Evolutionary conservation across 2,329 filamentous ascomycete genomes (phyloP).

Genomic region (Sordariomycetes sp.): DNA sequence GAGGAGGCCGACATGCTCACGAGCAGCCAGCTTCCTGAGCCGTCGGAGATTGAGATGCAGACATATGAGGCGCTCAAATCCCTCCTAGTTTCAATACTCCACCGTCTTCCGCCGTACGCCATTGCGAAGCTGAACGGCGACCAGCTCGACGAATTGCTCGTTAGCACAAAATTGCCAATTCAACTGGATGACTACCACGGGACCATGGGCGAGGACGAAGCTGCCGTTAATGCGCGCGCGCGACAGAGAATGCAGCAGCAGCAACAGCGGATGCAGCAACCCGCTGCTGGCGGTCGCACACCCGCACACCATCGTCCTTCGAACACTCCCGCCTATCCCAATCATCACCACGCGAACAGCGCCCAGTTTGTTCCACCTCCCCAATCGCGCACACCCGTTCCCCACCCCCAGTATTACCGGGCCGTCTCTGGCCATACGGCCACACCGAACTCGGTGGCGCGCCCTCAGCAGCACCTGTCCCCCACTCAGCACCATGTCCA

Average conservation of each 20-base stretch:
- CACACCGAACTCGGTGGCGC: not conserved
- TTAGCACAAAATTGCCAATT: conserved; percentile 66
- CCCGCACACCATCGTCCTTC: conserved; percentile 18
- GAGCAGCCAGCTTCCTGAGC: conserved; percentile 51
- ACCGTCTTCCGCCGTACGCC: conserved; percentile 68
- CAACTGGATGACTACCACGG: conserved; percentile 63
- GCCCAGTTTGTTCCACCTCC: conserved; percentile 1
- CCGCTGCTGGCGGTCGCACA: conserved; percentile 9
- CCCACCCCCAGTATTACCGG: conserved; percentile 2
- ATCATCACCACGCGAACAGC: conserved; percentile 16
- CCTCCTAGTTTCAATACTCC: conserved; percentile 61
- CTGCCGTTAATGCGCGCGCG: conserved; percentile 37
- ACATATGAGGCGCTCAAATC: conserved; percentile 64
- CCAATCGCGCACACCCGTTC: conserved; percentile 1
- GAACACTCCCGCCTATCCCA: conserved; percentile 22
- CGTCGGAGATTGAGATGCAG: conserved; percentile 45
- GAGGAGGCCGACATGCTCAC: conserved; percentile 56
- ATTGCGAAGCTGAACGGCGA: conserved; percentile 79
- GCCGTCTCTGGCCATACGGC: not conserved
- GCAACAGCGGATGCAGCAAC: conserved; percentile 13
- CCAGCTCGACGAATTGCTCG: conserved; percentile 68
- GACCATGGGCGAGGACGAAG: conserved; percentile 73
- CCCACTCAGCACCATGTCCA: conserved; percentile 1
- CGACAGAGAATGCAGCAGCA: conserved; percentile 23
- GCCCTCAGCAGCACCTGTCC: conserved; percentile 9